These are phyloP conservation scores for Allium cepa DNA, from an alignment of 106 monocot genomes.

Conservation along the genomic window DNA sequence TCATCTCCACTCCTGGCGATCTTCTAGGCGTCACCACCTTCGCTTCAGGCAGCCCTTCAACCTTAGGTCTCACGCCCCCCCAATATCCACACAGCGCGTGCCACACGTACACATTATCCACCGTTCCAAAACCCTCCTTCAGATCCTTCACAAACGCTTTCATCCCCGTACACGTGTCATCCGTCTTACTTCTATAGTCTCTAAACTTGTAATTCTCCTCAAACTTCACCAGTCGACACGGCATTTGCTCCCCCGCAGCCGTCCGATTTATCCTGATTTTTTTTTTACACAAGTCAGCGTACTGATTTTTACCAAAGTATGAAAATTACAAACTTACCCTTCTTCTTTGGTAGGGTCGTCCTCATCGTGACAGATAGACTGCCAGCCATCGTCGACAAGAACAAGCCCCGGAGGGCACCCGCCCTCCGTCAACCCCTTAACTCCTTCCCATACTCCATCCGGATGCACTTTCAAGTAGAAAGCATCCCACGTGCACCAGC, in stretches of 20 bases:
- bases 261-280: constrained; percentile 46
- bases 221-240: constrained; percentile 65
- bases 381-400: constrained; percentile 93
- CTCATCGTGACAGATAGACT: constrained; percentile 77
- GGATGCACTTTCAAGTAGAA: constrained; percentile 84
- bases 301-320: too few relatives aligned
- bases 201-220: constrained; percentile 79
- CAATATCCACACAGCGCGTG: constrained; percentile 93
- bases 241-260: constrained; percentile 91
- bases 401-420: constrained; percentile 82
- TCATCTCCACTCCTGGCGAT: constrained; percentile 53
- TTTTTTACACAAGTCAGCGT: too few relatives aligned
- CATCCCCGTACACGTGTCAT: constrained; percentile 25
- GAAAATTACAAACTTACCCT: too few relatives aligned
- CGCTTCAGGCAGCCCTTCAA: constrained; percentile 37
- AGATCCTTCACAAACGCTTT: constrained; percentile 50
- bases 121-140: constrained; percentile 33
- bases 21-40: constrained; percentile 43
- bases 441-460: constrained; percentile 56
- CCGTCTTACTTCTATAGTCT: constrained; percentile 28
- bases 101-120: constrained; percentile 85
- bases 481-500: constrained; percentile 98
- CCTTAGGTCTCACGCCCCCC: constrained; percentile 62
- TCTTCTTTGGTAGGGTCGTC: constrained; percentile 27
- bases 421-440: constrained; percentile 46